Percentiles rank a stretch among this genome's conserved stretches.
phyloP scores from a whole-genome alignment of 2,329 filamentous ascomycete genomes.

The Phyllosticta capitalensis region DNA sequence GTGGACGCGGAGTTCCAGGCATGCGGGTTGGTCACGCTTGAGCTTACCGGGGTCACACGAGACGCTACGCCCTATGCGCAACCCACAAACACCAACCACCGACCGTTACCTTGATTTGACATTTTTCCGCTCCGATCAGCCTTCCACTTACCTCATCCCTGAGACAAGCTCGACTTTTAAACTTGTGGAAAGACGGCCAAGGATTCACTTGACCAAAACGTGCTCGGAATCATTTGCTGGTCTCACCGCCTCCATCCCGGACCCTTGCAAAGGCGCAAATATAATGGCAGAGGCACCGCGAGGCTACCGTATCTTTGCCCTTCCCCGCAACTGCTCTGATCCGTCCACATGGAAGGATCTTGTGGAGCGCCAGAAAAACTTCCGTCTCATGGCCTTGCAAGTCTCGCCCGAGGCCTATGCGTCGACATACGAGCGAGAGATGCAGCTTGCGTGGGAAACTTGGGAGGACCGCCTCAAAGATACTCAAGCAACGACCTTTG shows the following conservation, averaged over 20 bases:
- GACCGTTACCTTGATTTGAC: neutral
- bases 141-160: neutral
- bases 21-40: slow-evolving; percentile 9
- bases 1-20: neutral
- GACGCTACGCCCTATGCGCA: slow-evolving; percentile 4
- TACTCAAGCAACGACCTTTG: slow-evolving; percentile 13
- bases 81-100: neutral
- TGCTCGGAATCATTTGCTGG: neutral
- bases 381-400: slow-evolving; percentile 15
- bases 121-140: neutral
- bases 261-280: neutral
- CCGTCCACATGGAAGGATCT: slow-evolving; percentile 11
- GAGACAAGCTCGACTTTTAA: neutral
- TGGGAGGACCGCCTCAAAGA: slow-evolving; percentile 16
- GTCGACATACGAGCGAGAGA: slow-evolving; percentile 18
- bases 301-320: slow-evolving; percentile 1
- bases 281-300: neutral
- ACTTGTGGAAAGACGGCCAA: neutral
- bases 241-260: neutral
- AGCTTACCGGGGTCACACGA: slow-evolving; percentile 9
- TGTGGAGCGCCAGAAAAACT: slow-evolving; percentile 12
- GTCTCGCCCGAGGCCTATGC: slow-evolving; percentile 14
- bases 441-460: slow-evolving; percentile 12
- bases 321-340: slow-evolving; percentile 12
- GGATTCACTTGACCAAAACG: neutral